phyloP scores from a whole-genome alignment of 306 rosid species.

The Canavalia ensiformis region DNA sequence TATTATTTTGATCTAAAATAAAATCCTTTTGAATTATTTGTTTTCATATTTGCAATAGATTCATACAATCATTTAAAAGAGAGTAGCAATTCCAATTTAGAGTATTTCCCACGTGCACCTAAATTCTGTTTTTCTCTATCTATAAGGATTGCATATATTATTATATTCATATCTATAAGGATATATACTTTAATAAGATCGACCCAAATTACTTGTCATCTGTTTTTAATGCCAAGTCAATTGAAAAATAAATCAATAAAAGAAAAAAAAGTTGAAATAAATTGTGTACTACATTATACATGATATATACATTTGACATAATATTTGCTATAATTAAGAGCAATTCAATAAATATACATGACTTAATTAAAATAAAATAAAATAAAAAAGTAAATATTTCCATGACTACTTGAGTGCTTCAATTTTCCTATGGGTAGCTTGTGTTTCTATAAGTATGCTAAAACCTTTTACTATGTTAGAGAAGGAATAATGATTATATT shows the following conservation, averaged over 20 bases:
- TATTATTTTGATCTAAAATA: no score
- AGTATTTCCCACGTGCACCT: not conserved
- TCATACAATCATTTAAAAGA: not conserved
- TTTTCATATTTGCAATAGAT: not conserved
- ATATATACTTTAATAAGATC: no score
- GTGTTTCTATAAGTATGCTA: not conserved
- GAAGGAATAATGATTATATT: conserved; percentile 30
- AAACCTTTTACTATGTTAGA: not conserved
- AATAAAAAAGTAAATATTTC: not conserved
- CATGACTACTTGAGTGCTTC: not conserved
- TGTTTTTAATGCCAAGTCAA: no score
- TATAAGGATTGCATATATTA: no score
- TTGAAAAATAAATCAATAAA: no score
- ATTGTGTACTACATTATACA: not conserved
- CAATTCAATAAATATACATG: conserved; percentile 23
- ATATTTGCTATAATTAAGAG: conserved; percentile 1
- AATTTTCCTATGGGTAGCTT: conserved; percentile 31
- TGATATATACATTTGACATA: conserved; percentile 22
- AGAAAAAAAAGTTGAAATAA: no score
- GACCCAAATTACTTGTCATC: no score
- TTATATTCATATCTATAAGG: no score
- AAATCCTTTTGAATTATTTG: not conserved
- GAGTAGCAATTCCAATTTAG: not conserved
- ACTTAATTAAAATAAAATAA: not conserved
- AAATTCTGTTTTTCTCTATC: no score